Evolutionary conservation across 208 protist genomes (phyloP).

Genomic region (Phytomonas francai): DNA sequence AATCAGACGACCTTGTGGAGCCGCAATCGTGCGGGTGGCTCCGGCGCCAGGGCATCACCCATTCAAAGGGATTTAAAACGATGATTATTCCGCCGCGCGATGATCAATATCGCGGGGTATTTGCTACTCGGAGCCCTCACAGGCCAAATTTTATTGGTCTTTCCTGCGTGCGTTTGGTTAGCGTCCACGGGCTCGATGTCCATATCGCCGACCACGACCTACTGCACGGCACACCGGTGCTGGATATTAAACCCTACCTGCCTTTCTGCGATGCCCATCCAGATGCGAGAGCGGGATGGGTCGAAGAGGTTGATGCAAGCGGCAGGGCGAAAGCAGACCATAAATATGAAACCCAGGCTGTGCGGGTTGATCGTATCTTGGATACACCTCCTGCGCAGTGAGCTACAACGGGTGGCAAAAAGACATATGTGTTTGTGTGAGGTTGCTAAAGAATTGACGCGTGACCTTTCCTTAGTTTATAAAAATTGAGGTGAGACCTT

Average conservation of each 20-base stretch:
- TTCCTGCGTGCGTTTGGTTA: slow-evolving; percentile 75
- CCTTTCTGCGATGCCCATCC: slow-evolving; percentile 84
- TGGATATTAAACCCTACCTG: slow-evolving; percentile 96
- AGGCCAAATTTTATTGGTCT: slow-evolving; percentile 90
- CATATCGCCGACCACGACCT: slow-evolving; percentile 92
- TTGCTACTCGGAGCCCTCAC: slow-evolving; percentile 88
- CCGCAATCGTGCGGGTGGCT: slow-evolving; percentile 14
- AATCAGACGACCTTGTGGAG: not conserved
- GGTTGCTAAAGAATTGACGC: not conserved
- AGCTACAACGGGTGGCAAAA: not conserved
- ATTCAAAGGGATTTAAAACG: slow-evolving; percentile 62
- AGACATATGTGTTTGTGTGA: slow-evolving; percentile 5
- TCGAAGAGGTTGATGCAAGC: slow-evolving; percentile 62
- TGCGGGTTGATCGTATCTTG: slow-evolving; percentile 53
- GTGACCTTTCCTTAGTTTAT: too few relatives aligned
- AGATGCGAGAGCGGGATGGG: slow-evolving; percentile 68
- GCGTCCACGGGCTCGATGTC: slow-evolving; percentile 68
- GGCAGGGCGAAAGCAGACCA: slow-evolving; percentile 66
- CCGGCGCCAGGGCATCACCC: slow-evolving; percentile 49
- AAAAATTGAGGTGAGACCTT: too few relatives aligned
- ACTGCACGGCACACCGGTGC: slow-evolving; percentile 92
- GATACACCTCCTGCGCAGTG: slow-evolving; percentile 6
- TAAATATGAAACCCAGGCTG: slow-evolving; percentile 50
- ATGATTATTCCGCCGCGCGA: slow-evolving; percentile 84
- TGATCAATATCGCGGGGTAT: slow-evolving; percentile 73